Conservation (phyloP, 1,284 basidiomycete genomes). For the Inonotus obliquus region DNA sequence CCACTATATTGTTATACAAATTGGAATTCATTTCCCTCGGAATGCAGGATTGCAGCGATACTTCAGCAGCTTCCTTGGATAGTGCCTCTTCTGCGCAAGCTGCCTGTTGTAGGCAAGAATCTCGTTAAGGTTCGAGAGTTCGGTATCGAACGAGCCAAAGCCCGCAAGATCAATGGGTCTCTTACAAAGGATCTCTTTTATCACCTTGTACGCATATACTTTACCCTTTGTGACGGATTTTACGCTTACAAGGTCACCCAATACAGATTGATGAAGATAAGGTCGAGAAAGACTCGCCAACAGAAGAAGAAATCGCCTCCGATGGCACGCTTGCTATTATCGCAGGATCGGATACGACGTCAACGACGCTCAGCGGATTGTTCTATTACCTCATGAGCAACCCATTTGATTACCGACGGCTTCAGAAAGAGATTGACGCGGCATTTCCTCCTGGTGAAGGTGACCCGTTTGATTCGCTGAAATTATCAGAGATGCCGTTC, state of each 20-base stretch:
- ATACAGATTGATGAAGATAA: constrained; percentile 29
- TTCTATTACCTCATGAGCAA: constrained; percentile 31
- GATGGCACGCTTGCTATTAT: constrained; percentile 34
- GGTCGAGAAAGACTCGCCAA: constrained; percentile 22
- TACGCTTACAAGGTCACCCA: not conserved
- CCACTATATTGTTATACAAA: not conserved
- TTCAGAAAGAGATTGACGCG: constrained; percentile 29
- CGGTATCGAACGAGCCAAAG: not conserved
- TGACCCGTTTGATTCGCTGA: constrained; percentile 18
- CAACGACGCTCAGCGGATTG: constrained; percentile 29
- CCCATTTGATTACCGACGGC: constrained; percentile 25
- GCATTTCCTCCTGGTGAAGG: constrained; percentile 20
- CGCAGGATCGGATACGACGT: constrained; percentile 33
- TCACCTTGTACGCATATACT: constrained; percentile 29
- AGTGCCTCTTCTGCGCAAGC: not conserved
- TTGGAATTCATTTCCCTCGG: not conserved
- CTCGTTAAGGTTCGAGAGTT: not conserved
- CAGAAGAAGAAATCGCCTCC: constrained; percentile 26
- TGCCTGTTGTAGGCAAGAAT: not conserved
- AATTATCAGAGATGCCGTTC: constrained; percentile 27
- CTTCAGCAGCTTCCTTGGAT: constrained; percentile 14
- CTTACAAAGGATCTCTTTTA: constrained; percentile 34
- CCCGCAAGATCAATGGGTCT: constrained; percentile 23
- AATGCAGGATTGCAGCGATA: not conserved
- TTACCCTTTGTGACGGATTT: too few relatives aligned